These are phyloP conservation scores for Nowakowskiella sp. DNA, from an alignment of 192 early-diverging fungal species.

Conservation along the genomic window DNA sequence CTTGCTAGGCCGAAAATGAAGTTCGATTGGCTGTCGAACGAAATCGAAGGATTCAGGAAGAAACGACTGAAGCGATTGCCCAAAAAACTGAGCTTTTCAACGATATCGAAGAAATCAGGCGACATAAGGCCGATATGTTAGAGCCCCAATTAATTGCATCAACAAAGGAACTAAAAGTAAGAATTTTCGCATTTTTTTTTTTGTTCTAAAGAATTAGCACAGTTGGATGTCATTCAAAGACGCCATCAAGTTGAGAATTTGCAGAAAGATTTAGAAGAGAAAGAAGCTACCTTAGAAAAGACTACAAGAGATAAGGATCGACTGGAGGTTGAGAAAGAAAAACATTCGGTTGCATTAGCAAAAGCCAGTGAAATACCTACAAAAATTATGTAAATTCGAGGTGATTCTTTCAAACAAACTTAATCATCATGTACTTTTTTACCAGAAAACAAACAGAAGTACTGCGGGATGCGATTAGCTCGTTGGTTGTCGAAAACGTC, in stretches of 20 bases:
- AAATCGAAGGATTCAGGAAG: constrained; percentile 38
- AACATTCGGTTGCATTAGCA: constrained; percentile 38
- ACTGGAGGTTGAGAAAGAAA: constrained; percentile 49
- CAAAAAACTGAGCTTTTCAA: constrained; percentile 30
- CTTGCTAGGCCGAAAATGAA: constrained; percentile 48
- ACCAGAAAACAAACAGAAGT: constrained; percentile 50
- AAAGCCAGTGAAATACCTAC: constrained; percentile 51
- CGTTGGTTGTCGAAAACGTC: constrained; percentile 46
- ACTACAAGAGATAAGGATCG: constrained; percentile 45
- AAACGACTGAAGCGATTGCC: constrained; percentile 40
- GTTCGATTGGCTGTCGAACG: constrained; percentile 43
- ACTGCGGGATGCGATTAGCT: constrained; percentile 45
- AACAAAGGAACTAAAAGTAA: constrained; percentile 54
- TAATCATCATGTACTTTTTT: constrained; percentile 13
- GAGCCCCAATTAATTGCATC: constrained; percentile 54
- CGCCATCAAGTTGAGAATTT: constrained; percentile 56
- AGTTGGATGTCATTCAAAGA: constrained; percentile 52
- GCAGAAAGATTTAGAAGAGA: constrained; percentile 58
- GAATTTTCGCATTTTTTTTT: neutral
- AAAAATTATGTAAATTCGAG: constrained; percentile 44
- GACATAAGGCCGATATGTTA: constrained; percentile 58
- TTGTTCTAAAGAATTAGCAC: neutral
- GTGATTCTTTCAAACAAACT: neutral
- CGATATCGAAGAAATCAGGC: constrained; percentile 55
- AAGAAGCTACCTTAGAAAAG: constrained; percentile 45